Evolutionary conservation across 2,329 filamentous ascomycete genomes (phyloP).

Genomic region (Chaetomium strumarium): DNA sequence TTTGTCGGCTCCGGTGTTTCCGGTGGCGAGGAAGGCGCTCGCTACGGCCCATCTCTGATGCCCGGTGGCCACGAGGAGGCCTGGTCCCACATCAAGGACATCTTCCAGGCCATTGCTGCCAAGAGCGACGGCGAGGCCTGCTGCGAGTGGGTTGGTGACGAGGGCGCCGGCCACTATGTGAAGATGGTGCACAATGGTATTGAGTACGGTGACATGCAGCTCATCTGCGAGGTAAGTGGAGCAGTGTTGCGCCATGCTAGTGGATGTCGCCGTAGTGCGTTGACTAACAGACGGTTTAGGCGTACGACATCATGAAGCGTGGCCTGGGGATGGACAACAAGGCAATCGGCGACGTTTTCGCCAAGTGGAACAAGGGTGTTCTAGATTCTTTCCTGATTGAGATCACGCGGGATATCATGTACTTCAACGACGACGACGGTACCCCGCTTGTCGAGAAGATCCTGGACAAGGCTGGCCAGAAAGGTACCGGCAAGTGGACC

Average conservation of each 20-base stretch:
- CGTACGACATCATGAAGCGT: conserved; percentile 99
- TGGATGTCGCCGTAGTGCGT: too few relatives aligned
- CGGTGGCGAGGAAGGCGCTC: conserved; percentile 97
- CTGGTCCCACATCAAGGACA: conserved; percentile 97
- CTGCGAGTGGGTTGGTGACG: conserved; percentile 99
- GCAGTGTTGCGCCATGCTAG: neutral
- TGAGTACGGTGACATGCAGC: conserved; percentile 99
- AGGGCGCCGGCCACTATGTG: conserved; percentile 99
- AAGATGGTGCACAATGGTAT: conserved; percentile 99
- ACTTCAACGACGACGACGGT: conserved; percentile 94
- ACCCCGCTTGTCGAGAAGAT: conserved; percentile 96
- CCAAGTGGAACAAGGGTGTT: conserved; percentile 97
- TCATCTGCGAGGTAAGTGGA: conserved; percentile 87
- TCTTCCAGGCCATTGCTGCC: conserved; percentile 95
- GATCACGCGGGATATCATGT: conserved; percentile 97
- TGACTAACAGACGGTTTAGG: conserved; percentile 45
- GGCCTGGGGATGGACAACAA: conserved; percentile 82
- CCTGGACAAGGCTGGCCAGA: conserved; percentile 95
- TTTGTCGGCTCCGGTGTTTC: conserved; percentile 98
- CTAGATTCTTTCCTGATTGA: conserved; percentile 99
- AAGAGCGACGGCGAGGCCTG: conserved; percentile 97
- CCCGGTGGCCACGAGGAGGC: conserved; percentile 97
- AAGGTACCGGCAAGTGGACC: conserved; percentile 99
- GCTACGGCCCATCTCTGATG: conserved; percentile 96
- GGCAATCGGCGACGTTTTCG: conserved; percentile 92